Percentiles rank a stretch among this genome's conserved stretches.
Conservation (phyloP, 306 rosid genomes). For the Psophocarpus tetragonolobus region DNA sequence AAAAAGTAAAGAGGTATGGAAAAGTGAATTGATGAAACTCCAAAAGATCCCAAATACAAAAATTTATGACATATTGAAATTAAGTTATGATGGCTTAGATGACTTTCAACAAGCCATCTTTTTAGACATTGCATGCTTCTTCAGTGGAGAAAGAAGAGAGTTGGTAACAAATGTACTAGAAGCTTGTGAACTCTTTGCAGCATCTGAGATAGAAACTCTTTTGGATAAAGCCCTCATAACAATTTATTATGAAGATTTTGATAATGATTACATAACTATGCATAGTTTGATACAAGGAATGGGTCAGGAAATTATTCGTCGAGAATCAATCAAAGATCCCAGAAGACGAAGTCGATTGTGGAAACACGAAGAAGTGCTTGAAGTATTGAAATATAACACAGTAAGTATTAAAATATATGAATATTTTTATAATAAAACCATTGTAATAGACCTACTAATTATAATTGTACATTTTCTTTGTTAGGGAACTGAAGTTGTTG, state of each 20-base stretch:
- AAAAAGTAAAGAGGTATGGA: neutral
- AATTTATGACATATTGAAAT: too few species aligned
- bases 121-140: neutral
- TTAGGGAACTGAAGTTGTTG: too few species aligned
- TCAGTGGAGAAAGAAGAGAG: neutral
- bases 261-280: too few species aligned
- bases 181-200: neutral
- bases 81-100: too few species aligned
- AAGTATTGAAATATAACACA: constrained; percentile 8
- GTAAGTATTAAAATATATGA: too few species aligned
- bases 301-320: constrained; percentile 21
- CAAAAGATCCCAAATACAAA: neutral
- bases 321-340: neutral
- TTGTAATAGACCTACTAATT: too few species aligned
- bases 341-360: constrained; percentile 26
- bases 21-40: too few species aligned
- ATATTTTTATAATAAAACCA: too few species aligned
- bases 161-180: neutral
- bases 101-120: too few species aligned
- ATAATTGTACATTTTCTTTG: too few species aligned
- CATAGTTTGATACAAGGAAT: constrained; percentile 19
- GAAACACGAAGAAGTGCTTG: neutral
- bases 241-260: too few species aligned
- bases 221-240: neutral
- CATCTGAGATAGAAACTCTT: neutral